A percentile compares a stretch with the other conserved stretches of the same genome.
These are phyloP conservation scores for Eruca vesicaria DNA, from an alignment of 441 rosid genomes.

Conservation along the genomic window DNA sequence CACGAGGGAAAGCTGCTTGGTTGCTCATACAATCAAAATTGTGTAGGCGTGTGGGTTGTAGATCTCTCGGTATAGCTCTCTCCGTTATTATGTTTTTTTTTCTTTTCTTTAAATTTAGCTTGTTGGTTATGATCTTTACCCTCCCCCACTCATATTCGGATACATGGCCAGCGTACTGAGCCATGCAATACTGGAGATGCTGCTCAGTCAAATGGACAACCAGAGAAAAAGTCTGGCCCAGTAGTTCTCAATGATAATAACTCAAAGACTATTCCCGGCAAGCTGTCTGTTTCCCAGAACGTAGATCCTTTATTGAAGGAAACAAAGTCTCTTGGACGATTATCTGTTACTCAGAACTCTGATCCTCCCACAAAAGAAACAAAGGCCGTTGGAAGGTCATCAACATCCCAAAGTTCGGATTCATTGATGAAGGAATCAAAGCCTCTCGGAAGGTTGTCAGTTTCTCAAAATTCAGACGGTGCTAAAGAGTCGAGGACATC, in stretches of 20 bases:
- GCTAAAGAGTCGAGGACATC: conserved; percentile 56
- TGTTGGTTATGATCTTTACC: conserved; percentile 13
- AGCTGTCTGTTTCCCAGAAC: conserved; percentile 61
- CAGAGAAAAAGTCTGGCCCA: conserved; percentile 56
- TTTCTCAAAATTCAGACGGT: conserved; percentile 47
- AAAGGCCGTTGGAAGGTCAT: conserved; percentile 13
- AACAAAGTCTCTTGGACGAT: conserved; percentile 74
- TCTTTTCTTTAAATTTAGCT: conserved; percentile 5
- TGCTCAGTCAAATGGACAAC: conserved; percentile 46
- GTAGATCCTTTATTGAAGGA: conserved; percentile 65
- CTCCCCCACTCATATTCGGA: conserved; percentile 2
- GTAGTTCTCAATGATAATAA: conserved; percentile 55
- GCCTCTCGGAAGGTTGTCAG: conserved; percentile 75
- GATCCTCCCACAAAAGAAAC: conserved; percentile 39
- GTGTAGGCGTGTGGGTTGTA: conserved; percentile 97
- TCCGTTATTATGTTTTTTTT: background rate
- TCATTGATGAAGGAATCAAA: conserved; percentile 65
- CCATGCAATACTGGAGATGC: conserved; percentile 52
- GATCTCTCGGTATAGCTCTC: conserved; percentile 71
- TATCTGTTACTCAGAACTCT: conserved; percentile 74
- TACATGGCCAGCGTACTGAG: conserved; percentile 57
- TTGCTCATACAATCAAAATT: conserved; percentile 91
- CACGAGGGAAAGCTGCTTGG: conserved; percentile 96
- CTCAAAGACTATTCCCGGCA: conserved; percentile 55
- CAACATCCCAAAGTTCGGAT: conserved; percentile 42